A percentile compares a stretch with the other conserved stretches of the same genome.
Evolutionary conservation across 1,139 yeast genomes (phyloP).

Genomic region (Yamadazyma mexicana): DNA sequence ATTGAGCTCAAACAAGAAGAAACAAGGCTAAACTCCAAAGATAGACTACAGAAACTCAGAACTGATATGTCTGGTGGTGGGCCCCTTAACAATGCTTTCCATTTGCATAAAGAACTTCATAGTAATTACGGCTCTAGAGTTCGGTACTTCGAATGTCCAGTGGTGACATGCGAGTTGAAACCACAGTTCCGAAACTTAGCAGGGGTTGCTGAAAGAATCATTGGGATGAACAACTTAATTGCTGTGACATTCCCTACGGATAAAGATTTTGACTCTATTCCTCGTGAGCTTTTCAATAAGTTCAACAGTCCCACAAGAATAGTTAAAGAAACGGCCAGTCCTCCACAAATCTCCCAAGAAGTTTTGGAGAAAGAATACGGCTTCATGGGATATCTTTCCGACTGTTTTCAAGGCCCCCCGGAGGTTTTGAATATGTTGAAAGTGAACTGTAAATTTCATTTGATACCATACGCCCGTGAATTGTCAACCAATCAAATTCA

Average conservation of each 20-base stretch:
- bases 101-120: slow-evolving; percentile 31
- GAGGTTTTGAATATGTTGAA: slow-evolving; percentile 77
- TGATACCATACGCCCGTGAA: slow-evolving; percentile 61
- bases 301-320: slow-evolving; percentile 41
- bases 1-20: slow-evolving; percentile 2
- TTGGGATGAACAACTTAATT: slow-evolving; percentile 53
- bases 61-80: not conserved
- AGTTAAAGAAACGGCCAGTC: slow-evolving; percentile 12
- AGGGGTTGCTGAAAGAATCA: slow-evolving; percentile 55
- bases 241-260: slow-evolving; percentile 46
- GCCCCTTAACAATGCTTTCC: slow-evolving; percentile 18
- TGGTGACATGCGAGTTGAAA: slow-evolving; percentile 60
- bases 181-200: slow-evolving; percentile 43
- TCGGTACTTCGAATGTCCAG: slow-evolving; percentile 71
- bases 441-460: slow-evolving; percentile 54
- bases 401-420: slow-evolving; percentile 70
- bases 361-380: slow-evolving; percentile 48
- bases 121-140: slow-evolving; percentile 33
- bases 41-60: slow-evolving; percentile 4
- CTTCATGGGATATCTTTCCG: slow-evolving; percentile 78
- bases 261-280: slow-evolving; percentile 30
- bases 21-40: slow-evolving; percentile 5
- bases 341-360: slow-evolving; percentile 21
- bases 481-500: slow-evolving; percentile 42
- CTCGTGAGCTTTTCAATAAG: slow-evolving; percentile 24